Conservation (phyloP, 495 filamentous ascomycete species). For the Diplogelasinospora grovesii region DNA sequence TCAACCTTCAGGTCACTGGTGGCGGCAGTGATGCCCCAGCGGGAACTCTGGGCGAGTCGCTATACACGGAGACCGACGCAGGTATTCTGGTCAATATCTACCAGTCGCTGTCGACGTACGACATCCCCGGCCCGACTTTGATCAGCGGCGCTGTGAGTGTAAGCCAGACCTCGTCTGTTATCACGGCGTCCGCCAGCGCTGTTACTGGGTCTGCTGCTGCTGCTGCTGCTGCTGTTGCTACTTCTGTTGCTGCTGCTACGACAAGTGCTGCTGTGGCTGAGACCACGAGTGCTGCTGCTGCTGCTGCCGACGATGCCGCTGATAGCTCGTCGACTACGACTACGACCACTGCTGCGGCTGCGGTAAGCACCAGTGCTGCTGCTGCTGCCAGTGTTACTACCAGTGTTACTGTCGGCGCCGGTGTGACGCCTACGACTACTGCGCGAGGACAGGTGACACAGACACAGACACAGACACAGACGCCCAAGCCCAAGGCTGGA, state of each 20-base stretch:
- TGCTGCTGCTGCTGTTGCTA: not conserved
- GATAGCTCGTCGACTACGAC: not conserved
- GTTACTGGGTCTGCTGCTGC: conserved; percentile 3
- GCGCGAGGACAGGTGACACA: too few species aligned
- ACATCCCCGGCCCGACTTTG: conserved; percentile 42
- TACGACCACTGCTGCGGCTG: not conserved
- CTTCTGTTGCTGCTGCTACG: conserved; percentile 4
- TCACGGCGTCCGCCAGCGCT: conserved; percentile 7
- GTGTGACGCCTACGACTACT: too few species aligned
- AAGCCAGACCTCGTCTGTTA: conserved; percentile 4
- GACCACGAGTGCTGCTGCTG: not conserved
- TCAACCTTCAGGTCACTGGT: conserved; percentile 68
- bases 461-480: too few species aligned
- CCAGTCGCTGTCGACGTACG: conserved; percentile 39
- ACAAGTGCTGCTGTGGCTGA: conserved; percentile 1
- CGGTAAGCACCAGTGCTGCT: too few species aligned
- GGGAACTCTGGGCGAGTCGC: conserved; percentile 52
- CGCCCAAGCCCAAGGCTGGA: too few species aligned
- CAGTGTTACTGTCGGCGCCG: not conserved
- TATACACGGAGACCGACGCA: conserved; percentile 56
- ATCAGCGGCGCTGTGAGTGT: conserved; percentile 13
- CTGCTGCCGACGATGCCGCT: not conserved
- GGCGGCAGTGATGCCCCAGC: conserved; percentile 51
- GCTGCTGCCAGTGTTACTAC: not conserved
- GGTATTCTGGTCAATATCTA: conserved; percentile 65